Conservation (phyloP, 306 rosid genomes). For the Dryas alaskensis region DNA sequence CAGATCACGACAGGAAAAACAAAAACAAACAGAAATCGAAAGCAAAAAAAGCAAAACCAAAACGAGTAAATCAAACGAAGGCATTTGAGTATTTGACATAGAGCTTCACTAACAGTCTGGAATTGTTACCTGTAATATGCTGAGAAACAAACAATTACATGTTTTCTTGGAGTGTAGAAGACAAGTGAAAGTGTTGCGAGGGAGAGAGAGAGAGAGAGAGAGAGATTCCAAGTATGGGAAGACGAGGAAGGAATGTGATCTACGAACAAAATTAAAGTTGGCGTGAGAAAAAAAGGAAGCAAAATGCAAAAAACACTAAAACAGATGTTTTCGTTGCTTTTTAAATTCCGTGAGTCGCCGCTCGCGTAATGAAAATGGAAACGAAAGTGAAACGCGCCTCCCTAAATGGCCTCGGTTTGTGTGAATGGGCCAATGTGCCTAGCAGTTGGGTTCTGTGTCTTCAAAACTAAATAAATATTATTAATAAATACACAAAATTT, state of each 20-base stretch:
- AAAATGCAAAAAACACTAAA: neutral
- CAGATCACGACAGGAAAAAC: slow-evolving; percentile 19
- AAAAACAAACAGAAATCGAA: slow-evolving; percentile 23
- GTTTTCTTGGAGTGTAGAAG: slow-evolving; percentile 17
- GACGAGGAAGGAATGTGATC: slow-evolving; percentile 13
- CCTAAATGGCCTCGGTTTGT: slow-evolving; percentile 10
- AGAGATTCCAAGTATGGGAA: slow-evolving; percentile 33
- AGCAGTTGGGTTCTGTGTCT: neutral
- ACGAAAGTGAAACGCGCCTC: slow-evolving; percentile 9
- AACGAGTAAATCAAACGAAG: slow-evolving; percentile 22
- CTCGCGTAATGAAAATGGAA: neutral
- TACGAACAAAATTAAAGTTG: neutral
- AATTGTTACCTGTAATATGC: slow-evolving; percentile 36
- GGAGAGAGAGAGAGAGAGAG: slow-evolving; percentile 14
- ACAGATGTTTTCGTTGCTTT: neutral
- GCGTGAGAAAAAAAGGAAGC: slow-evolving; percentile 1
- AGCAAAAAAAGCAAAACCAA: slow-evolving; percentile 21
- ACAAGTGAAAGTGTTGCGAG: slow-evolving; percentile 16
- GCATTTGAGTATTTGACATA: slow-evolving; percentile 9
- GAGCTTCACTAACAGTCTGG: slow-evolving; percentile 12
- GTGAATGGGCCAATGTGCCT: slow-evolving; percentile 22
- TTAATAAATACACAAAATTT: too few relatives aligned
- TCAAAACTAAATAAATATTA: too few relatives aligned
- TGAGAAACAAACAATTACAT: slow-evolving; percentile 31
- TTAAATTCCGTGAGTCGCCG: slow-evolving; percentile 38